These are phyloP conservation scores for Colletotrichum chrysophilum DNA, from an alignment of 2,329 filamentous ascomycete species.

Conservation along the genomic window DNA sequence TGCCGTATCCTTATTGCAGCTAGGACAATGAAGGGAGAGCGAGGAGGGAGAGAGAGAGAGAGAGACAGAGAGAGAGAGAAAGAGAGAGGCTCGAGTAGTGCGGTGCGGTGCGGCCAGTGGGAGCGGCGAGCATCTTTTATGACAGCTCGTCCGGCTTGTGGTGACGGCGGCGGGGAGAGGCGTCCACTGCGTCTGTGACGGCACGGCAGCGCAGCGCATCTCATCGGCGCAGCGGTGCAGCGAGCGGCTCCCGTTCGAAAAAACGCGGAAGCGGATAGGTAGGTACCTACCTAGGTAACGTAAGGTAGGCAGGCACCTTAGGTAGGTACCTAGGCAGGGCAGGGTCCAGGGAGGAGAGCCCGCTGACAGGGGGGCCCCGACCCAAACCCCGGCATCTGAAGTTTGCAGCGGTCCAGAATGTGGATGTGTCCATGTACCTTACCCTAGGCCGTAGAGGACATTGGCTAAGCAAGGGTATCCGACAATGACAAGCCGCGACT, in stretches of 20 bases:
- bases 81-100: background rate
- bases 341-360: background rate
- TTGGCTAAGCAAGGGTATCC: background rate
- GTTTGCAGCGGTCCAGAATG: background rate
- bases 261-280: constrained; percentile 7
- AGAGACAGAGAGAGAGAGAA: background rate
- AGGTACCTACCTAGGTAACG: background rate
- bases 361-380: background rate
- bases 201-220: background rate
- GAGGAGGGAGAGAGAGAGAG: background rate
- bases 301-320: background rate
- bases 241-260: background rate
- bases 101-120: background rate
- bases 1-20: background rate
- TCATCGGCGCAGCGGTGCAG: background rate
- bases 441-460: background rate
- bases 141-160: constrained; percentile 2
- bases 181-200: background rate
- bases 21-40: background rate
- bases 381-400: background rate
- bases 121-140: constrained; percentile 18
- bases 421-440: background rate
- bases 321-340: background rate
- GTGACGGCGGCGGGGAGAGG: background rate
- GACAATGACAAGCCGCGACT: background rate